Base-by-base conservation (phyloP, 1,139 yeast species). In the Yamadazyma sp. region DNA sequence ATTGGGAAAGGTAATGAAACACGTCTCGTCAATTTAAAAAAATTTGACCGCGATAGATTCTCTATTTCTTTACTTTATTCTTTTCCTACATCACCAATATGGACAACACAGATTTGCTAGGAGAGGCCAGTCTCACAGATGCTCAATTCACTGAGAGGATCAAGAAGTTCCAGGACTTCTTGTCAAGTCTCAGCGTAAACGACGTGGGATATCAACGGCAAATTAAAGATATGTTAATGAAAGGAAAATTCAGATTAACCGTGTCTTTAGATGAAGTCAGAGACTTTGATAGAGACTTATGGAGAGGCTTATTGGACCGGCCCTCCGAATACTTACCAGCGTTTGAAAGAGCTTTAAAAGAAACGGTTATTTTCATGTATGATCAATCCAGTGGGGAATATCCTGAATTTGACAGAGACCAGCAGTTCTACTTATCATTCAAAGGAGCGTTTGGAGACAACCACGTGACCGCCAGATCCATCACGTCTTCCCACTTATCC, bases 281-380 rank as follows among this genome's bases (percentile, higher is more conserved):
- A 52, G 94, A 85, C 41, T 90, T 86, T 53, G 95, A 90, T 61
- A 67, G 78, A 37, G 80, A 76, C 2, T 78, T 83, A 53, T 94
- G 97, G 87, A 59, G 61, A 2, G 97, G 97, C 1, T 60, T 89
- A 16, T 64, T 92, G 42, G 72, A 78, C 43, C 68, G 67, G 16
- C 98, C 99, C 0, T 82, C 95, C 0, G 96, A 89, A 40, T 90
- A 62, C 53, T 66, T 92, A 23, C 97, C 97, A 6, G 90, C 97
- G 6, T 85, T 92, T 44, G 95, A 90, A 57, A 73, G 84, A 43
- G 97, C 97, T 1, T 68, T 92, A 36, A 74, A 86, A 47, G 96
- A 89, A 45, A 75, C 86, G n/a, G 86, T 86, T 11, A 68, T 80
- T 49, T 80, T 89, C 4, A 70, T 82, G 24, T 81, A 73, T 52